phyloP scores from a whole-genome alignment of 2,329 filamentous ascomycete species.

The Coniochaeta ligniaria region DNA sequence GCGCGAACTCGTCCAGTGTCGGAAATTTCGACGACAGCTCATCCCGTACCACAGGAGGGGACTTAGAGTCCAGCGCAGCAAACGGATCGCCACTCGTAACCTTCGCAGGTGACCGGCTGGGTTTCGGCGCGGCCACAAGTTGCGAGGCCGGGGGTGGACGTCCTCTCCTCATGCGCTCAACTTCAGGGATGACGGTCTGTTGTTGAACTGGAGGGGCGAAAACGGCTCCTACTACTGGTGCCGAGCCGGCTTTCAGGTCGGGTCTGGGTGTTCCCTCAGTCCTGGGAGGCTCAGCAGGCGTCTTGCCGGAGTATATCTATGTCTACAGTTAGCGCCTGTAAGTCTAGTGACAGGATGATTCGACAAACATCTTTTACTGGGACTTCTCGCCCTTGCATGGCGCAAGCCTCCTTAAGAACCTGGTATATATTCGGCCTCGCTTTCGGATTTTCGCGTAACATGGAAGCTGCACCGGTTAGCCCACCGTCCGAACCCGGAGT shows the following conservation, averaged over 20 bases:
- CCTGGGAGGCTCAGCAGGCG: conserved; percentile 54
- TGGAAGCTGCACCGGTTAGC: conserved; percentile 56
- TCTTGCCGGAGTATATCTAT: conserved; percentile 63
- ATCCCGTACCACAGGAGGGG: conserved; percentile 50
- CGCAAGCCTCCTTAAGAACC: conserved; percentile 77
- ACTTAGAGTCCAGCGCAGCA: conserved; percentile 72
- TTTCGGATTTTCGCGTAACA: conserved; percentile 79
- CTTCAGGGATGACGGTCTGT: conserved; percentile 72
- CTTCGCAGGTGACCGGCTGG: conserved; percentile 61
- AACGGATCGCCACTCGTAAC: conserved; percentile 77
- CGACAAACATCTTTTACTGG: conserved; percentile 81
- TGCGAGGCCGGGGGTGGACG: conserved; percentile 48
- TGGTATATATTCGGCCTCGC: conserved; percentile 88
- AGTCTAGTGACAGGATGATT: conserved; percentile 2
- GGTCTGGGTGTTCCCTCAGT: conserved; percentile 44
- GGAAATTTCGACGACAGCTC: conserved; percentile 84
- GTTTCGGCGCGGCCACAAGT: conserved; percentile 37
- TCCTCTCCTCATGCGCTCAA: conserved; percentile 89
- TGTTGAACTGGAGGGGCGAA: conserved; percentile 69
- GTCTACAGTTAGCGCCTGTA: conserved; percentile 14
- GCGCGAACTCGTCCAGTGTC: conserved; percentile 84
- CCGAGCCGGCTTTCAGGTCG: conserved; percentile 42
- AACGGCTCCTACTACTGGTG: conserved; percentile 68
- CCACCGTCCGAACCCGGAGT: conserved; percentile 5
- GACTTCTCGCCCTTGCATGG: conserved; percentile 79